phyloP scores from a whole-genome alignment of 768 basidiomycete species.

The Auricularia auricula-judae region DNA sequence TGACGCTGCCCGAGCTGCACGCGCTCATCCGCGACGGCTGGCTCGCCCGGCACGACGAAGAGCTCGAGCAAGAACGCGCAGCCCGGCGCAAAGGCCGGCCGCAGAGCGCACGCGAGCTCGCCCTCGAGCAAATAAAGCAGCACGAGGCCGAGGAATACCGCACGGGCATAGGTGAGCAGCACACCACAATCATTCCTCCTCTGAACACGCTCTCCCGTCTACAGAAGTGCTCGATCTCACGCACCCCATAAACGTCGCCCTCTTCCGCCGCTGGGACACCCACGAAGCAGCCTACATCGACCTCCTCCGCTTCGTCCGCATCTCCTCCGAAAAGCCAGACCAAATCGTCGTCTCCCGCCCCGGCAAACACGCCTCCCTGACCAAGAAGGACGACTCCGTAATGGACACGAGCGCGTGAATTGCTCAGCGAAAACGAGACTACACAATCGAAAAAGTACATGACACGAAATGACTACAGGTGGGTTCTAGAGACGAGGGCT shows the following conservation, averaged over 20 bases:
- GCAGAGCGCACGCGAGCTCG: constrained; percentile 54
- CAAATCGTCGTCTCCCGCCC: not conserved
- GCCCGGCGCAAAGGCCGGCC: constrained; percentile 63
- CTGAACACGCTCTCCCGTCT: constrained; percentile 1
- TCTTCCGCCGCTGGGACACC: constrained; percentile 74
- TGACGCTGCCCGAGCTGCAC: constrained; percentile 60
- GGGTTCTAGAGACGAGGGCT: not conserved
- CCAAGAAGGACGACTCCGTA: not conserved
- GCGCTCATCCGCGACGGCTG: constrained; percentile 52
- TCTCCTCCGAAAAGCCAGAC: constrained; percentile 18
- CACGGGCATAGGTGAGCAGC: constrained; percentile 62
- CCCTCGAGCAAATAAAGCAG: constrained; percentile 59
- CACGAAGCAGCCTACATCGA: constrained; percentile 60
- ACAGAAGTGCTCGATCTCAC: constrained; percentile 75
- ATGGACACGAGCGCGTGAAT: not conserved
- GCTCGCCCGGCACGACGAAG: constrained; percentile 60
- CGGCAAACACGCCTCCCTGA: not conserved
- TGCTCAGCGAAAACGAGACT: not conserved
- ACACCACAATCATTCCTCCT: constrained; percentile 2
- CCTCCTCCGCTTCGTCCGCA: constrained; percentile 64
- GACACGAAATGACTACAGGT: not conserved
- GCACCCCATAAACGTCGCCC: constrained; percentile 50
- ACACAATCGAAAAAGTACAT: not conserved
- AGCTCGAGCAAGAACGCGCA: constrained; percentile 48
- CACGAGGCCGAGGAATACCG: constrained; percentile 63